These are phyloP conservation scores for Ogataea polymorpha DNA, from an alignment of 805 yeast genomes.

Conservation along the genomic window DNA sequence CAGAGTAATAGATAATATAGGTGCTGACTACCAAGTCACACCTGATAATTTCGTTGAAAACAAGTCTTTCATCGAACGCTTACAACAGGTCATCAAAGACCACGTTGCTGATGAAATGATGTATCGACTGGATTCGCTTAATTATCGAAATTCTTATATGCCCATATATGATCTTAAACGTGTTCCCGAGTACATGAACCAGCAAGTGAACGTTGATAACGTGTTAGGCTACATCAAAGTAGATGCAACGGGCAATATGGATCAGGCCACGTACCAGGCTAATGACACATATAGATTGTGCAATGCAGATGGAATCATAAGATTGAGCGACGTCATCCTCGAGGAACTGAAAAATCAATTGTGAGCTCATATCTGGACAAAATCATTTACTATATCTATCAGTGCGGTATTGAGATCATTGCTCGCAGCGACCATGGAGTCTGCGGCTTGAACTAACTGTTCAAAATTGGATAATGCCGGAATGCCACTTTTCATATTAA, in stretches of 20 bases:
- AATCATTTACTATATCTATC: slow-evolving; percentile 46
- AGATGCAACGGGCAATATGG: slow-evolving; percentile 50
- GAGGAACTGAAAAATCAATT: slow-evolving; percentile 34
- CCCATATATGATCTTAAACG: slow-evolving; percentile 71
- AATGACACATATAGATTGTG: slow-evolving; percentile 59
- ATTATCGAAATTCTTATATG: slow-evolving; percentile 52
- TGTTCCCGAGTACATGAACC: slow-evolving; percentile 56
- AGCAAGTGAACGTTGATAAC: slow-evolving; percentile 62
- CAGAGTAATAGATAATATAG: background rate
- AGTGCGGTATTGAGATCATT: slow-evolving; percentile 35
- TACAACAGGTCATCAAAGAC: slow-evolving; percentile 25
- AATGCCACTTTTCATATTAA: slow-evolving; percentile 16
- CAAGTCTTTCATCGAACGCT: slow-evolving; percentile 19
- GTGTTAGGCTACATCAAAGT: slow-evolving; percentile 69
- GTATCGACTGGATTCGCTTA: slow-evolving; percentile 54
- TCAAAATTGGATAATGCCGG: slow-evolving; percentile 20
- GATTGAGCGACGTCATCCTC: slow-evolving; percentile 48
- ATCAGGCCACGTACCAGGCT: slow-evolving; percentile 50
- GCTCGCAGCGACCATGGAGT: slow-evolving; percentile 24
- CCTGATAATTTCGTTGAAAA: slow-evolving; percentile 29
- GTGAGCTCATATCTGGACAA: slow-evolving; percentile 30
- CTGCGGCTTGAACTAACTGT: slow-evolving; percentile 4
- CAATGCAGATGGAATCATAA: slow-evolving; percentile 47
- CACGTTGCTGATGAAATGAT: slow-evolving; percentile 44
- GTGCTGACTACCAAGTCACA: slow-evolving; percentile 12